phyloP scores from a whole-genome alignment of 78 protist genomes.

The Emiliania huxleyi region DNA sequence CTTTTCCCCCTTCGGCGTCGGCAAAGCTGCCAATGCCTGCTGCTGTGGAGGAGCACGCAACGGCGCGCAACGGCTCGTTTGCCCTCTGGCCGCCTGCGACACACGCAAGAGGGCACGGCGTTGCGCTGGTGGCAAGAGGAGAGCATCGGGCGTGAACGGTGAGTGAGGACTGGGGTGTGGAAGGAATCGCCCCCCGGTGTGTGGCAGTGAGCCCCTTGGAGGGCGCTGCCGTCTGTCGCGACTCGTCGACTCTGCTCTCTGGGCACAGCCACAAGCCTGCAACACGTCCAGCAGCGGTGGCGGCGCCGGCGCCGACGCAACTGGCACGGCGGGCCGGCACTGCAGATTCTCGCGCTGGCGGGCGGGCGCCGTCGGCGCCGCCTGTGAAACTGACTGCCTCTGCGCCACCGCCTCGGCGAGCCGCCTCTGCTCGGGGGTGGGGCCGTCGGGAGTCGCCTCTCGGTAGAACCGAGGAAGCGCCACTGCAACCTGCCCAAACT shows the following conservation, averaged over 20 bases:
- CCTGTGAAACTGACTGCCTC: background rate
- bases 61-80: too few species aligned
- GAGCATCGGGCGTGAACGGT: too few species aligned
- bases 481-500: too few species aligned
- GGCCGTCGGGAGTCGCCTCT: background rate
- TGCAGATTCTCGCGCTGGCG: background rate
- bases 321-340: background rate
- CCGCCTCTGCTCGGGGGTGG: background rate
- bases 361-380: background rate
- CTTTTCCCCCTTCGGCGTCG: too few species aligned
- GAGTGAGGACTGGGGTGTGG: too few species aligned
- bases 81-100: too few species aligned
- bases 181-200: too few species aligned
- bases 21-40: too few species aligned
- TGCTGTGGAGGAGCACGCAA: too few species aligned
- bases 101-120: too few species aligned
- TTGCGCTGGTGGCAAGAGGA: too few species aligned
- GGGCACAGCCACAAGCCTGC: background rate
- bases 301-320: background rate
- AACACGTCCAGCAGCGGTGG: background rate
- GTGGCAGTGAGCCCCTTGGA: too few species aligned
- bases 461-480: background rate
- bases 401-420: background rate
- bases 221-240: background rate
- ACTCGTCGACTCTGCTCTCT: background rate